Evolutionary conservation across 2,329 filamentous ascomycete genomes (phyloP).

Genomic region (Pseudogymnoascus sp.): DNA sequence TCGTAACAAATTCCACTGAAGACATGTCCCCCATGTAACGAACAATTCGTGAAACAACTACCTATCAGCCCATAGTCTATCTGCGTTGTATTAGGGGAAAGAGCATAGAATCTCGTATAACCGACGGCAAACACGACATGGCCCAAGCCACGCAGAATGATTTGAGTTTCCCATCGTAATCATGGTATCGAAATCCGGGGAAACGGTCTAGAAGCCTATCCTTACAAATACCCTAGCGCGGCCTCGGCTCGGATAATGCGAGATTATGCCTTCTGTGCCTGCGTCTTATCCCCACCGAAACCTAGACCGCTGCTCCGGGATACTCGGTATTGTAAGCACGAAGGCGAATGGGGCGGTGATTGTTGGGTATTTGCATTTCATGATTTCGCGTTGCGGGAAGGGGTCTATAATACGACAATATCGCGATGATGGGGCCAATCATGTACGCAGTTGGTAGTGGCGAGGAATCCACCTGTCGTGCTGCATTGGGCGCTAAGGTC

Average conservation of each 20-base stretch:
- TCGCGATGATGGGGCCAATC: background rate
- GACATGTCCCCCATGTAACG: background rate
- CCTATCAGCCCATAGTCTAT: background rate
- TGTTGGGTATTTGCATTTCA: conserved; percentile 1
- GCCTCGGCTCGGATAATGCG: background rate
- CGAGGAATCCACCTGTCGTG: background rate
- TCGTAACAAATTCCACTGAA: background rate
- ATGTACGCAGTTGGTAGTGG: background rate
- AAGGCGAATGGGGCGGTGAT: background rate
- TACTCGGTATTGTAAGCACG: background rate
- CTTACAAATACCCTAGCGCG: background rate
- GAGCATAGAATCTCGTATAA: background rate
- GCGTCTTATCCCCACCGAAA: background rate
- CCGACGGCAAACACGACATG: background rate
- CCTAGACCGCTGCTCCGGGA: background rate
- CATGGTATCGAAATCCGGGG: background rate
- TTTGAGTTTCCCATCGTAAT: background rate
- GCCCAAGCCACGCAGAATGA: background rate
- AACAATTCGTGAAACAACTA: background rate
- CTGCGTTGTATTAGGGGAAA: background rate
- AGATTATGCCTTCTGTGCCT: background rate
- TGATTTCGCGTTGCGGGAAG: background rate
- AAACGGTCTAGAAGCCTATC: background rate
- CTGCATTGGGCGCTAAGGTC: background rate
- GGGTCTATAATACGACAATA: background rate